Evolutionary conservation across 768 basidiomycete genomes (phyloP).

Genomic region (Rubroboletus satanas): DNA sequence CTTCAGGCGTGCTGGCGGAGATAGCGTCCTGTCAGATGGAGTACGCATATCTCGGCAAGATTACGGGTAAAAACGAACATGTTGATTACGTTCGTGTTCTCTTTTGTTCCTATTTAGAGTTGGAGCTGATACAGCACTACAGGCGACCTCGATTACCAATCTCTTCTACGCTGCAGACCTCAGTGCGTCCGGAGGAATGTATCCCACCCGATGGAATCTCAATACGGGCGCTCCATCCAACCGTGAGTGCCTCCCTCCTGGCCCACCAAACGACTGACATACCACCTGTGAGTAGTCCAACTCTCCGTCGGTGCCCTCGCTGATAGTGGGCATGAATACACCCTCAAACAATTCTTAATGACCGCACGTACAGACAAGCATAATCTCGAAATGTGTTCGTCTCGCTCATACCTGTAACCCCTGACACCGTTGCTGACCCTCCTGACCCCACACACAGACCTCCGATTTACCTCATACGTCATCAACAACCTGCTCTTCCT

Average conservation of each 20-base stretch:
- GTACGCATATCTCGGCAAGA: slow-evolving; percentile 77
- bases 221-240: slow-evolving; percentile 40
- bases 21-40: slow-evolving; percentile 79
- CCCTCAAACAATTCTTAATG: slow-evolving; percentile 67
- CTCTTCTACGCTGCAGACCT: slow-evolving; percentile 46
- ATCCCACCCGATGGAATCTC: slow-evolving; percentile 57
- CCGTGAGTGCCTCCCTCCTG: slow-evolving; percentile 36
- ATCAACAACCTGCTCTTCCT: slow-evolving; percentile 46
- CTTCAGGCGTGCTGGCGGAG: slow-evolving; percentile 58
- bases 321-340: slow-evolving; percentile 75
- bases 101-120: background rate
- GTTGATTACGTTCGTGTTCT: slow-evolving; percentile 48
- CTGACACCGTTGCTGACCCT: background rate
- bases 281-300: slow-evolving; percentile 24
- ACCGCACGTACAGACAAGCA: slow-evolving; percentile 58
- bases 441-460: slow-evolving; percentile 38
- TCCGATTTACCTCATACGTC: slow-evolving; percentile 57
- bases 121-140: background rate
- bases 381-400: slow-evolving; percentile 66
- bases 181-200: slow-evolving; percentile 51
- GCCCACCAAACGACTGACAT: background rate
- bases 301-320: slow-evolving; percentile 60
- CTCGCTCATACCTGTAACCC: no score
- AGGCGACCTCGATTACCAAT: slow-evolving; percentile 51
- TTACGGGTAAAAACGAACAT: slow-evolving; percentile 67